Conservation (phyloP, 2,329 filamentous ascomycete species). For the Aspergillaceae sp. region DNA sequence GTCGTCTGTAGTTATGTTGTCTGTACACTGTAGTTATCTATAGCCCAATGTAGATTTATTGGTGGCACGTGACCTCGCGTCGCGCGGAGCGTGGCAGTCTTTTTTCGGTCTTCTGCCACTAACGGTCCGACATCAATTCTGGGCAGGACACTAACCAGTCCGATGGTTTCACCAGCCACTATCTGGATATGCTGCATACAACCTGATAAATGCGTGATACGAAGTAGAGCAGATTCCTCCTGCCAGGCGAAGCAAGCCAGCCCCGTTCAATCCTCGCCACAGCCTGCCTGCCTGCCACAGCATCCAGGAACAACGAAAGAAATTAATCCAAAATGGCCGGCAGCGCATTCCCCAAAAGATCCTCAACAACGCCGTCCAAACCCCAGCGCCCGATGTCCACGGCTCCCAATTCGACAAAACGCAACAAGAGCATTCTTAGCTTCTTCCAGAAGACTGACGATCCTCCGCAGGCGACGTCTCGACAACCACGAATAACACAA, state of each 20-base stretch:
- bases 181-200: no score
- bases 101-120: no score
- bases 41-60: no score
- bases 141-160: no score
- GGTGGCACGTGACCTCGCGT: conserved; percentile 15
- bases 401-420: conserved; percentile 12
- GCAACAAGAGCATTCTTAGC: conserved; percentile 59
- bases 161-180: no score
- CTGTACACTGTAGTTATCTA: no score
- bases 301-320: not conserved
- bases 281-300: no score
- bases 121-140: no score
- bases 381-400: conserved; percentile 7
- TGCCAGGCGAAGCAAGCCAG: not conserved
- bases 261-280: not conserved
- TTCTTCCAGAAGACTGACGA: conserved; percentile 66
- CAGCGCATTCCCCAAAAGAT: conserved; percentile 11
- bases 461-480: conserved; percentile 39
- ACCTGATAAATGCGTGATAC: no score
- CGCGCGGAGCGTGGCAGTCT: not conserved
- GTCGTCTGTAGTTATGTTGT: no score
- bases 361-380: conserved; percentile 18
- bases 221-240: no score
- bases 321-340: conserved; percentile 15
- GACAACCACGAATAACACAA: conserved; percentile 48